Base-by-base conservation (phyloP, 306 rosid species). In the Elaeagnus macrophylla region DNA sequence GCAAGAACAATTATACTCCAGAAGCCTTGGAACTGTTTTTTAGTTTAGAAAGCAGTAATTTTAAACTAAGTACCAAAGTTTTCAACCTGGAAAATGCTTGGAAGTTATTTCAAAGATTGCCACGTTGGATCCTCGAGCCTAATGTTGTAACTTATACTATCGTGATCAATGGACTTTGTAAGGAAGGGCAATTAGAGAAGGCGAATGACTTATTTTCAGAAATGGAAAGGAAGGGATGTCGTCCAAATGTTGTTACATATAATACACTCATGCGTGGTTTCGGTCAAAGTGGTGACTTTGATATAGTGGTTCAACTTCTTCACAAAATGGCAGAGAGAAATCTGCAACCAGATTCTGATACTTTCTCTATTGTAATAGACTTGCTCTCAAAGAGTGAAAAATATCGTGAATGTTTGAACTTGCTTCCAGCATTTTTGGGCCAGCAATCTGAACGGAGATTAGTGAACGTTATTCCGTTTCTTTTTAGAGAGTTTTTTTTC, bases 121-220 rank as follows among this genome's bases (percentile, higher is more conserved):
- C 56, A 8, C n/a, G 10, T 14, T 66, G 81, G 71, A 32, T n/a
- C n/a, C 46, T 64, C 36, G 51, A 2, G 12, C 75, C 75, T 46
- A 39, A 37, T 59, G 60, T 62, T 47, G 18, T 54, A 44, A 71
- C 83, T 11, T 81, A 71, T 60, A 15, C 65, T 44, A 65, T 67
- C 39, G 64, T 74, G 73, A 81, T 77, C 54, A 16, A 79, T 10
- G 73, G 77, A 55, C 64, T 73, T 16, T 82, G 81, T 71, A 67
- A 40, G 38, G 59, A 48, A 20, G 72, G 64, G 12, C 46, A 74
- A 18, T 38, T 83, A 11, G 71, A 72, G 54, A 54, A 64, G 41
- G 90, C 76, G 66, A 72, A 67, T 48, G 45, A 49, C 10, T 57
- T 80, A 67, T 59, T 80, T 67, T 42, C 44, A 7, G 59, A 72